phyloP scores from a whole-genome alignment of 306 rosid genomes.

The Rosa multiflora region DNA sequence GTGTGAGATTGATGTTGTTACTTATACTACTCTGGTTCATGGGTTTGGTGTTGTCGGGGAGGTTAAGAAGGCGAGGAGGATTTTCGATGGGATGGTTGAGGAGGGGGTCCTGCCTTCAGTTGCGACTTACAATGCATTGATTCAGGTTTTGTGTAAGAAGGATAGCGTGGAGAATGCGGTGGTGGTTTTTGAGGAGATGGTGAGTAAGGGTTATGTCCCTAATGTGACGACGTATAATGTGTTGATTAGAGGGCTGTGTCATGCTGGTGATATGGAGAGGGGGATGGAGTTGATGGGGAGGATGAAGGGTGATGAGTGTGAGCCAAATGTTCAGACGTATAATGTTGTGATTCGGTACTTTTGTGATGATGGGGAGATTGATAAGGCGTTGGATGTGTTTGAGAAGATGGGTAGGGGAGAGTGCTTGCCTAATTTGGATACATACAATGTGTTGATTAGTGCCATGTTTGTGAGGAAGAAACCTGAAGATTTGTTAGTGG shows the following conservation, averaged over 20 bases:
- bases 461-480: conserved; percentile 90
- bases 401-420: conserved; percentile 60
- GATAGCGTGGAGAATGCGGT: conserved; percentile 67
- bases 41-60: conserved; percentile 78
- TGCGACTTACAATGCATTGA: conserved; percentile 77
- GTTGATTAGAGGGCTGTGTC: conserved; percentile 80
- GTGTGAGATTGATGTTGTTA: conserved; percentile 74
- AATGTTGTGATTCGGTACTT: conserved; percentile 65
- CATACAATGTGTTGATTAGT: conserved; percentile 75
- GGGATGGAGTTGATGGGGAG: conserved; percentile 53
- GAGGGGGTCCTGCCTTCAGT: conserved; percentile 68
- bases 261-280: conserved; percentile 54
- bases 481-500: conserved; percentile 63
- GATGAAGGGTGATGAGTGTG: conserved; percentile 57
- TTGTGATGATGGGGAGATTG: conserved; percentile 77
- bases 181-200: conserved; percentile 68
- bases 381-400: conserved; percentile 60
- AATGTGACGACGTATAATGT: conserved; percentile 62
- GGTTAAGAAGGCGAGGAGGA: conserved; percentile 58
- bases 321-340: conserved; percentile 69
- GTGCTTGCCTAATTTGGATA: conserved; percentile 83
- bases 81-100: conserved; percentile 62
- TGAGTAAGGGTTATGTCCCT: conserved; percentile 62
- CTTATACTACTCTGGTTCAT: conserved; percentile 84
- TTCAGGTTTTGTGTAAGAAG: conserved; percentile 87